Evolutionary conservation across 1,139 yeast species (phyloP).

Genomic region (Magnusiomyces paraingens): DNA sequence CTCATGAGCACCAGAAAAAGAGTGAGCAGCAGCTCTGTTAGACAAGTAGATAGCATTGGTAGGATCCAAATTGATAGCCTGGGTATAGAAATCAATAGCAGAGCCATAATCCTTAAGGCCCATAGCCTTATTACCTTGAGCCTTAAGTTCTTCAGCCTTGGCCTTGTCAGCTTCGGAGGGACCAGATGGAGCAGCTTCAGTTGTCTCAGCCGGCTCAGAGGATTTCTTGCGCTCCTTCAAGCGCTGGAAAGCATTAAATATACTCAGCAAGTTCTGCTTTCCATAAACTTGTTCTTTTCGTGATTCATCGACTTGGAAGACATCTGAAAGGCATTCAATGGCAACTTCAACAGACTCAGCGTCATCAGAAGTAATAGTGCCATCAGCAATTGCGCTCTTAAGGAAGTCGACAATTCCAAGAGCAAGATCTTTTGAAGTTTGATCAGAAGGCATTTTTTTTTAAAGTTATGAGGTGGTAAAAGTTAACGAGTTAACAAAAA

Average conservation of each 20-base stretch:
- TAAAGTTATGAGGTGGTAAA: too few relatives aligned
- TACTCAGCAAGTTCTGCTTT: conserved; percentile 33
- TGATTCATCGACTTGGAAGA: conserved; percentile 59
- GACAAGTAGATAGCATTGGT: conserved; percentile 79
- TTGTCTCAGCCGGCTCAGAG: conserved; percentile 19
- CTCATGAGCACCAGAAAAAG: conserved; percentile 67
- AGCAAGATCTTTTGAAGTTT: conserved; percentile 56
- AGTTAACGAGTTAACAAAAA: too few relatives aligned
- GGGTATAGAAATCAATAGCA: conserved; percentile 73
- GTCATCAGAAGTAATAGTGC: conserved; percentile 69
- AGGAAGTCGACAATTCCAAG: conserved; percentile 70
- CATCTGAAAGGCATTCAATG: conserved; percentile 84
- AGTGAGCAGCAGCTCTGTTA: conserved; percentile 95
- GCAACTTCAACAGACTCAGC: conserved; percentile 94
- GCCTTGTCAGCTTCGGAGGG: conserved; percentile 44
- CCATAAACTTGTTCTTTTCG: conserved; percentile 42
- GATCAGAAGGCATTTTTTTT: conserved; percentile 11
- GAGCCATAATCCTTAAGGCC: conserved; percentile 62
- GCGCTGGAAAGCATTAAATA: conserved; percentile 28
- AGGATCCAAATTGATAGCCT: conserved; percentile 69
- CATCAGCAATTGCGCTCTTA: conserved; percentile 51
- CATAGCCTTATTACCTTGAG: conserved; percentile 88
- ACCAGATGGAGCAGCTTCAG: conserved; percentile 23
- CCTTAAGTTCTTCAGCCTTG: conserved; percentile 76
- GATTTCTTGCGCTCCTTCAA: conserved; percentile 17